Base-by-base conservation (phyloP, 2,329 filamentous ascomycete genomes). In the Zymoseptoria passerinii region DNA sequence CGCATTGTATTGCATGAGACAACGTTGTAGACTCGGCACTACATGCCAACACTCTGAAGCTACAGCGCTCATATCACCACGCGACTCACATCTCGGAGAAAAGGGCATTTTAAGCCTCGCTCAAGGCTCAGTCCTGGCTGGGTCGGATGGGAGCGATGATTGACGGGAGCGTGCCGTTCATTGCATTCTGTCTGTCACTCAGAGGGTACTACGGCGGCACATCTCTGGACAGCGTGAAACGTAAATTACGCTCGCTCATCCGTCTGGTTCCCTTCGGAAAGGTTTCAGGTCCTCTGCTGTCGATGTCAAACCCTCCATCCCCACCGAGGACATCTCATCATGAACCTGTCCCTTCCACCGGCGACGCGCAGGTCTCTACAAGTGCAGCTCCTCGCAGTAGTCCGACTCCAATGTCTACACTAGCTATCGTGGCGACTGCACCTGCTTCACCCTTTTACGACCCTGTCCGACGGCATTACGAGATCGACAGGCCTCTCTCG, bases 231-330 rank as follows among this genome's bases (percentile, higher is more conserved):
- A 53, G 54, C 54, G 54, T 61, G 52, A 65, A 63, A 55, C 59
- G 64, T 53, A 65, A 63, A 62, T 28, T 60, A 48, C 51, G 54
- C 56, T 53, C 52, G 44, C 49, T 50, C 49, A 48, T 58, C 48
- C 52, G 51, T 48, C 50, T 50, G 52, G 44, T 50, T 52, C 52
- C 55, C 50, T 52, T 28, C 35, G 54, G 53, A 53, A 61, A 62
- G 57, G 35, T 58, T 48, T 55, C 55, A 29, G 79, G 78, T 69
- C 77, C 76, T 60, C 79, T 76, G 66, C 77, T 77, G 70, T 77
- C 77, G 70, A 80, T 80, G 77, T 79, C 77, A 72, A 76, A 75
- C 71, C 73, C 76, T 66, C 75, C 75, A 58, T 78, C 77, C 61
- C 75, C 77, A 63, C 60, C 58, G 50, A 59, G 58, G 56, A 56